Conservation (phyloP, 805 yeast genomes). For the Peterozyma xylosa region DNA sequence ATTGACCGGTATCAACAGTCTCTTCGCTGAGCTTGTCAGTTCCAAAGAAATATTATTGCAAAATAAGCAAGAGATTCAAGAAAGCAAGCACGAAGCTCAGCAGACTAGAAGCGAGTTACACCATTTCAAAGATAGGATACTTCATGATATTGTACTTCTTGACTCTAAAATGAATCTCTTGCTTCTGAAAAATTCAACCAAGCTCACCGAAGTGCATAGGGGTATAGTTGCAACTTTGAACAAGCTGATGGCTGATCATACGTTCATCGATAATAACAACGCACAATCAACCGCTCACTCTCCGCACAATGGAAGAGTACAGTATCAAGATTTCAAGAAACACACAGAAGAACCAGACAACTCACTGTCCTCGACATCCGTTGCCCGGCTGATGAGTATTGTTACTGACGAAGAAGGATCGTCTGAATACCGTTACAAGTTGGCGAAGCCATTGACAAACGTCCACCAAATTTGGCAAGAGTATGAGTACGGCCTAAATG, state of each 20-base stretch:
- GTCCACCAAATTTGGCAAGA: slow-evolving; percentile 52
- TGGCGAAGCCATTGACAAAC: slow-evolving; percentile 33
- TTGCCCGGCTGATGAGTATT: background rate
- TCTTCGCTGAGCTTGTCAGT: too few relatives aligned
- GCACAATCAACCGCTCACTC: background rate
- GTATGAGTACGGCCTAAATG: slow-evolving; percentile 41
- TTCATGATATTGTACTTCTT: slow-evolving; percentile 4
- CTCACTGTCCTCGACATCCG: background rate
- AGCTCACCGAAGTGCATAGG: background rate
- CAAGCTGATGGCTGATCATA: background rate
- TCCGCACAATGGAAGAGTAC: background rate
- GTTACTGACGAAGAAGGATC: background rate
- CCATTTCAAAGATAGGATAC: slow-evolving; percentile 5
- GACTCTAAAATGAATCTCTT: slow-evolving; percentile 4
- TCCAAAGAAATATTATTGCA: slow-evolving; percentile 5
- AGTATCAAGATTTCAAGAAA: background rate
- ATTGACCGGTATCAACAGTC: too few relatives aligned
- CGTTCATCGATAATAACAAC: background rate
- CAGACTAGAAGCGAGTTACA: slow-evolving; percentile 7
- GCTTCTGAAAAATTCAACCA: background rate
- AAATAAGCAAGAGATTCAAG: slow-evolving; percentile 7
- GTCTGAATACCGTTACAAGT: slow-evolving; percentile 17
- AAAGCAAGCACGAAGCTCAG: slow-evolving; percentile 6
- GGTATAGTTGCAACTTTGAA: background rate
- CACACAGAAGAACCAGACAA: background rate